Conservation (phyloP, 2,329 filamentous ascomycete species). For the Aspergillus quadrilineatus region DNA sequence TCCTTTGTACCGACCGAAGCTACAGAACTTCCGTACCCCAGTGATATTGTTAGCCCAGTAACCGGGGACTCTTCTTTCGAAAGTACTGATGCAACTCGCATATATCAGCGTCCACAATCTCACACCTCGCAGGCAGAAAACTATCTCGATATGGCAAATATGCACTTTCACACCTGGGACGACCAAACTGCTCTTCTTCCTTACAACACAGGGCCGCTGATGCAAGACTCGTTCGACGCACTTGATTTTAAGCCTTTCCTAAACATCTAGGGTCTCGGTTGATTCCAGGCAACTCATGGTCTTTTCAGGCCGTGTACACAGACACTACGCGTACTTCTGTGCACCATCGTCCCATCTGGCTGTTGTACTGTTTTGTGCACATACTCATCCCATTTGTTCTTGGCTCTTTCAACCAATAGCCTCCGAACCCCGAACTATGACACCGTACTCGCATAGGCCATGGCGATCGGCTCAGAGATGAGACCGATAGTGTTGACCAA, state of each 20-base stretch:
- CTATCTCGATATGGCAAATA: not conserved
- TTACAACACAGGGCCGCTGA: not conserved
- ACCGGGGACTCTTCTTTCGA: not conserved
- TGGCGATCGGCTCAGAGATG: too few relatives aligned
- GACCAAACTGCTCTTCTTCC: not conserved
- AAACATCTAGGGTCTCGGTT: not conserved
- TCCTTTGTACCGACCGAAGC: not conserved
- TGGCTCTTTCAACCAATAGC: too few relatives aligned
- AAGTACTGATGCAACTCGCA: not conserved
- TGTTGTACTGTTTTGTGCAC: too few relatives aligned
- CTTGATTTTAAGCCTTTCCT: slow-evolving; percentile 1
- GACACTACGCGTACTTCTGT: too few relatives aligned
- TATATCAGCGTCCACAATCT: not conserved
- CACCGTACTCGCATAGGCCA: too few relatives aligned
- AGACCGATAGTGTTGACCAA: not conserved
- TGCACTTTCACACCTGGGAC: not conserved
- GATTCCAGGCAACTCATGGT: not conserved
- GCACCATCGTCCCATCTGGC: too few relatives aligned
- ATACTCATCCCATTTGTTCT: too few relatives aligned
- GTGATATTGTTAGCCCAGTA: not conserved
- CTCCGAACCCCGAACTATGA: too few relatives aligned
- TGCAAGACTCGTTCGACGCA: not conserved
- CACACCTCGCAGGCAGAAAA: not conserved
- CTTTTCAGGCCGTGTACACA: not conserved
- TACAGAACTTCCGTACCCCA: not conserved